phyloP scores from a whole-genome alignment of 2,329 filamentous ascomycete genomes.

The Hymenoscyphus infarciens region DNA sequence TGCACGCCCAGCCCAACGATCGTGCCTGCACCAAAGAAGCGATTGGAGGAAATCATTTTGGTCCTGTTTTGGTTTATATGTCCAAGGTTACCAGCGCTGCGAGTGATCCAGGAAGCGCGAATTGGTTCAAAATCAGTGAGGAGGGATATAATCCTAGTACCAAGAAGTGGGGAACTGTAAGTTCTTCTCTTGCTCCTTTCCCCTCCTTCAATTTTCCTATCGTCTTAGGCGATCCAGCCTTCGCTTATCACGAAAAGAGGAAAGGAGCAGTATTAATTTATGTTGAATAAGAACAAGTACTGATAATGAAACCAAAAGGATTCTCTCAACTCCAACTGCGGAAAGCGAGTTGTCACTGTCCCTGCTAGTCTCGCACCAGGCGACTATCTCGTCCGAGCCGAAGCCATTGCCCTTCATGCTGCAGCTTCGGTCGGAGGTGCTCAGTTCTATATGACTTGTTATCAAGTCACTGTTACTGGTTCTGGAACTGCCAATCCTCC shows the following conservation, averaged over 20 bases:
- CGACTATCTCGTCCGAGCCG: slow-evolving; percentile 52
- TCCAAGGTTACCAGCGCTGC: slow-evolving; percentile 47
- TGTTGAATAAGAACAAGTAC: background rate
- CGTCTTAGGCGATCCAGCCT: no score
- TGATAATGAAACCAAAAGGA: slow-evolving; percentile 8
- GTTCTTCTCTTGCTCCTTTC: background rate
- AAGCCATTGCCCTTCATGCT: slow-evolving; percentile 52
- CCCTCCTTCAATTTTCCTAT: no score
- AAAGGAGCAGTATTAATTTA: background rate
- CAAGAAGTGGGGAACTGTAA: slow-evolving; percentile 17
- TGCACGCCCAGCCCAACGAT: slow-evolving; percentile 52
- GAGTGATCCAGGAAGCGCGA: slow-evolving; percentile 41
- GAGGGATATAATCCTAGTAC: slow-evolving; percentile 12
- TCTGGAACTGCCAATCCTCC: slow-evolving; percentile 41
- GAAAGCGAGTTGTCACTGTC: slow-evolving; percentile 48
- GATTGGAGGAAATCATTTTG: slow-evolving; percentile 52
- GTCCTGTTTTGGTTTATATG: slow-evolving; percentile 51
- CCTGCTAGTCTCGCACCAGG: slow-evolving; percentile 50
- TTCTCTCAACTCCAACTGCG: slow-evolving; percentile 37
- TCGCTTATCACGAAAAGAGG: background rate
- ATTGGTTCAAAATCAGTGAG: slow-evolving; percentile 50
- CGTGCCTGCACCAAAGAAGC: slow-evolving; percentile 46
- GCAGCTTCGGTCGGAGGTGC: slow-evolving; percentile 39
- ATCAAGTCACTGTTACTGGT: slow-evolving; percentile 45
- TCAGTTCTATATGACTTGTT: slow-evolving; percentile 40